Evolutionary conservation across 2,329 filamentous ascomycete species (phyloP).

Genomic region (Penicillium sp.): DNA sequence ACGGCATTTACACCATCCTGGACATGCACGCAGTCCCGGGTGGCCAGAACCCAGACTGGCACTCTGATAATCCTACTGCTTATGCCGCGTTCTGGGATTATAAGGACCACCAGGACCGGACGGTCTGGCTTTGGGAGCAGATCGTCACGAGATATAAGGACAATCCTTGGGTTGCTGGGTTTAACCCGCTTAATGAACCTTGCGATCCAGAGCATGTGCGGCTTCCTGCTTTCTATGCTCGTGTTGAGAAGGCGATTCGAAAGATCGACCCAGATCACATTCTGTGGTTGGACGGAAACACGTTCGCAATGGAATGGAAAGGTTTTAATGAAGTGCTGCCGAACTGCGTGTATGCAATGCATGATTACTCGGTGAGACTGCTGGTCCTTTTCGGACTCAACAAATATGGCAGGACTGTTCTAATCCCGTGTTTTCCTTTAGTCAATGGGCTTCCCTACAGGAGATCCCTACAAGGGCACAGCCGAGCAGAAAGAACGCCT

Average conservation of each 20-base stretch:
- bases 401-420: not conserved
- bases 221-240: slow-evolving; percentile 48
- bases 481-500: slow-evolving; percentile 43
- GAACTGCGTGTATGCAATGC: slow-evolving; percentile 48
- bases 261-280: slow-evolving; percentile 49
- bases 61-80: slow-evolving; percentile 49
- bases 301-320: slow-evolving; percentile 48
- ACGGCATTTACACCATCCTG: slow-evolving; percentile 53
- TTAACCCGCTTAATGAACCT: slow-evolving; percentile 55
- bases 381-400: not conserved
- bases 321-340: slow-evolving; percentile 46
- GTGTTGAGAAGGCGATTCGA: slow-evolving; percentile 49
- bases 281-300: slow-evolving; percentile 48
- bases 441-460: slow-evolving; percentile 46
- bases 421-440: not conserved
- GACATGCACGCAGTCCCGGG: slow-evolving; percentile 53
- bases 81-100: slow-evolving; percentile 53
- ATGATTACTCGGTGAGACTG: slow-evolving; percentile 41
- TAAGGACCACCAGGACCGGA: slow-evolving; percentile 52
- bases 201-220: slow-evolving; percentile 49
- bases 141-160: slow-evolving; percentile 47
- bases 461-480: slow-evolving; percentile 43
- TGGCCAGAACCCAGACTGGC: slow-evolving; percentile 54
- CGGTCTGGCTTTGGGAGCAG: slow-evolving; percentile 51
- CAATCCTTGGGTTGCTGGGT: slow-evolving; percentile 52